Evolutionary conservation across 257 asterid genomes (phyloP).

Genomic region (Salvia rosmarinus): DNA sequence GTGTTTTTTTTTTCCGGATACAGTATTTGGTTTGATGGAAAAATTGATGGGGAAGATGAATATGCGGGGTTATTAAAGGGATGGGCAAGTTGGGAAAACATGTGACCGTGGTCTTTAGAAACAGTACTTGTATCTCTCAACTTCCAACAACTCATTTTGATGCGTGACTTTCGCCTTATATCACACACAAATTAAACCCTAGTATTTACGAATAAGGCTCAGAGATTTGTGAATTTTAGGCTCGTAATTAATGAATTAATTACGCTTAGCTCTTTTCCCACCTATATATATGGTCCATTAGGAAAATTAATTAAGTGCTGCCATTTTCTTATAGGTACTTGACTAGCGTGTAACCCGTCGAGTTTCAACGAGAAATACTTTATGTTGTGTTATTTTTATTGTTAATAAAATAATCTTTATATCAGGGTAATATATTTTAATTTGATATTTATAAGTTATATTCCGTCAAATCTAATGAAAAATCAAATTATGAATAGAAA

Average conservation of each 20-base stretch:
- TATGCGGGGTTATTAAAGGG: slow-evolving; percentile 12
- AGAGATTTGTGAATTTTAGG: background rate
- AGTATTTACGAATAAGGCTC: background rate
- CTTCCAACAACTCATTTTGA: slow-evolving; percentile 54
- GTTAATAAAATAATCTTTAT: no score
- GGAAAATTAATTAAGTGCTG: background rate
- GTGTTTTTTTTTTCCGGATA: no score
- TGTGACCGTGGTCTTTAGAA: slow-evolving; percentile 45
- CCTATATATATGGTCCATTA: background rate
- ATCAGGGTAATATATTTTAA: no score
- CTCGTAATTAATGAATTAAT: background rate
- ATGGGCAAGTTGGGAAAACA: slow-evolving; percentile 33
- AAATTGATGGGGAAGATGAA: background rate
- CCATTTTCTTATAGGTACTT: background rate
- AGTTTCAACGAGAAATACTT: no score
- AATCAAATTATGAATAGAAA: no score
- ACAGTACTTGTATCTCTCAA: slow-evolving; percentile 48
- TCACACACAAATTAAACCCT: background rate
- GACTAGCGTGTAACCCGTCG: no score
- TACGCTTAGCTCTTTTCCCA: background rate
- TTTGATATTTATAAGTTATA: no score
- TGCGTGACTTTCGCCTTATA: slow-evolving; percentile 32
- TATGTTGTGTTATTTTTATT: no score
- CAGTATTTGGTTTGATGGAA: background rate
- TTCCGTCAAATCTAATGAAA: no score